phyloP scores from a whole-genome alignment of 352 stramenopile genomes.

The Phytophthora pisi region DNA sequence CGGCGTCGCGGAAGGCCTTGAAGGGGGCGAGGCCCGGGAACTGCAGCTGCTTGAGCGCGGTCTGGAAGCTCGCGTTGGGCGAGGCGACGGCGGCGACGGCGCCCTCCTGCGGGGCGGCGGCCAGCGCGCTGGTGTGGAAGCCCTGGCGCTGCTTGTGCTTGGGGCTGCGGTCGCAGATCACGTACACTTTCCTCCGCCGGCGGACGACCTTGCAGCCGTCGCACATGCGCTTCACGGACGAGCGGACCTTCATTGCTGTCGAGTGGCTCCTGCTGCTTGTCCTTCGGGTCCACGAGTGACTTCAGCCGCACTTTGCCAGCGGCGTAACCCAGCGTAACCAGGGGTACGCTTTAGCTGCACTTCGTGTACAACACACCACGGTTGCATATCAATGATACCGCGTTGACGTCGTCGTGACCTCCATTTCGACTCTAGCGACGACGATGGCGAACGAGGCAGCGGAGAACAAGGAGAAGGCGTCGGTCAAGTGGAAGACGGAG shows the following conservation, averaged over 20 bases:
- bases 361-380: not conserved
- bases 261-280: conserved; percentile 29
- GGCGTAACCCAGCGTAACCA: not conserved
- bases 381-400: conserved; percentile 20
- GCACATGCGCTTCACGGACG: conserved; percentile 92
- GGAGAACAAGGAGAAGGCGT: not conserved
- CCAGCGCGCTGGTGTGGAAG: conserved; percentile 80
- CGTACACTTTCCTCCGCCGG: conserved; percentile 86
- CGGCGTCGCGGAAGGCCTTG: conserved; percentile 78
- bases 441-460: conserved; percentile 5
- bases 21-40: conserved; percentile 86
- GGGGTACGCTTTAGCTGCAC: not conserved
- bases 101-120: conserved; percentile 30
- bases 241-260: conserved; percentile 89
- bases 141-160: conserved; percentile 95
- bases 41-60: conserved; percentile 94
- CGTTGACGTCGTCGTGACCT: not conserved
- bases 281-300: conserved; percentile 27
- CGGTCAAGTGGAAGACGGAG: conserved; percentile 18
- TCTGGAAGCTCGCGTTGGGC: conserved; percentile 92
- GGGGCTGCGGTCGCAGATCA: conserved; percentile 91
- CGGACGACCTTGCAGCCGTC: conserved; percentile 92
- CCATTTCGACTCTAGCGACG: not conserved
- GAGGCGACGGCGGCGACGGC: conserved; percentile 42
- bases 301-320: conserved; percentile 15